phyloP scores from a whole-genome alignment of 148 eudicot genomes.

The Talinum fruticosum region DNA sequence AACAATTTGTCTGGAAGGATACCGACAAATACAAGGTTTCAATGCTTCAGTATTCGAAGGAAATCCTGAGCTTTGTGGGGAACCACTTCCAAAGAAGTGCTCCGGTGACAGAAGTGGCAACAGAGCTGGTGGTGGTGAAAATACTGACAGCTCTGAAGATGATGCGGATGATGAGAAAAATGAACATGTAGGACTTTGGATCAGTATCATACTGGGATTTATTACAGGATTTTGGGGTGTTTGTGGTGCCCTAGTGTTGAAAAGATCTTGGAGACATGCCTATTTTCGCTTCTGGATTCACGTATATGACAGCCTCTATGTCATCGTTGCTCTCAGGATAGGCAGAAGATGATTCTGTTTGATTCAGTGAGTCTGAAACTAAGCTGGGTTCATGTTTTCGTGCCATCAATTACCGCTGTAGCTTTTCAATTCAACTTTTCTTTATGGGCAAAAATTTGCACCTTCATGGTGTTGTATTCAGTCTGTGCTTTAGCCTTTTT shows the following conservation, averaged over 20 bases:
- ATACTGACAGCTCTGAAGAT: background rate
- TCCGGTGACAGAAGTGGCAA: background rate
- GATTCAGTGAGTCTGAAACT: background rate
- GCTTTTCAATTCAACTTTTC: no score
- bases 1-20: constrained; percentile 21
- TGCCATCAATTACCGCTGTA: background rate
- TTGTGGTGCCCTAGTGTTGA: constrained; percentile 12
- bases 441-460: no score
- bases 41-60: constrained; percentile 20
- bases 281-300: constrained; percentile 21
- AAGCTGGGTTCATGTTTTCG: background rate
- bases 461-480: no score
- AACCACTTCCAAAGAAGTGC: constrained; percentile 20
- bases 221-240: constrained; percentile 22
- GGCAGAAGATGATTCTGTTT: background rate
- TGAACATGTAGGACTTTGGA: constrained; percentile 8
- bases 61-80: constrained; percentile 22
- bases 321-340: background rate
- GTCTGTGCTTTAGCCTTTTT: no score
- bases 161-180: background rate
- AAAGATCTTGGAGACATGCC: constrained; percentile 21
- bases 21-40: constrained; percentile 25
- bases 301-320: constrained; percentile 14
- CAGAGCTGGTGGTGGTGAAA: background rate
- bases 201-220: constrained; percentile 17